Percentiles rank a stretch among this genome's conserved stretches.
Evolutionary conservation across 108 stramenopile species (phyloP).

Genomic region (Cylindrotheca closterium): DNA sequence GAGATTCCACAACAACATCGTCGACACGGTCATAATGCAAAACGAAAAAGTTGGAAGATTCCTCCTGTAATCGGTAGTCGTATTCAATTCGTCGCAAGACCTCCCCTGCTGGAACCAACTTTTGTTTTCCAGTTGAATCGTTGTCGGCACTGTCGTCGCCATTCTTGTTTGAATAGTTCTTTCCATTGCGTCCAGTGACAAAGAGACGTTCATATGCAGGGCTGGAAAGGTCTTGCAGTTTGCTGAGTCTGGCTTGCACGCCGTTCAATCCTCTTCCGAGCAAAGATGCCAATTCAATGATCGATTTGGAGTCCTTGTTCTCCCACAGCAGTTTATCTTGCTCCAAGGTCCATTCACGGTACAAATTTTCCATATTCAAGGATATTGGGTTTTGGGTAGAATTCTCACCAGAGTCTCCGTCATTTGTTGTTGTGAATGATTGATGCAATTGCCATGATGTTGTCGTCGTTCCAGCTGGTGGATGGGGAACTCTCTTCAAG

Average conservation of each 20-base stretch:
- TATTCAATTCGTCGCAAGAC: slow-evolving; percentile 79
- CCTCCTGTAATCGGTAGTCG: slow-evolving; percentile 44
- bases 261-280: slow-evolving; percentile 79
- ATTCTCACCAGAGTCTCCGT: too few species aligned
- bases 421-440: too few species aligned
- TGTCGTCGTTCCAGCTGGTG: too few species aligned
- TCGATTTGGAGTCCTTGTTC: slow-evolving; percentile 43
- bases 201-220: slow-evolving; percentile 76
- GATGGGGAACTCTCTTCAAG: too few species aligned
- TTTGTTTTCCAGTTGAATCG: slow-evolving; percentile 17
- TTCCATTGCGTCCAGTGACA: background rate
- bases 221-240: slow-evolving; percentile 66
- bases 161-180: background rate
- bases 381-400: too few species aligned
- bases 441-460: too few species aligned
- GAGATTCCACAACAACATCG: slow-evolving; percentile 51
- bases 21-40: slow-evolving; percentile 75
- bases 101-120: slow-evolving; percentile 70
- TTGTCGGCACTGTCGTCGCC: slow-evolving; percentile 9
- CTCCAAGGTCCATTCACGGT: slow-evolving; percentile 79
- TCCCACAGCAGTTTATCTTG: slow-evolving; percentile 70
- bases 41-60: slow-evolving; percentile 54
- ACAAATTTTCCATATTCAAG: slow-evolving; percentile 61
- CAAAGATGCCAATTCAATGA: slow-evolving; percentile 58
- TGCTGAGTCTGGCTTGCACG: slow-evolving; percentile 65